Percentiles rank a stretch among this genome's conserved stretches.
phyloP scores from a whole-genome alignment of 768 basidiomycete species.

The Arthromyces matolae region DNA sequence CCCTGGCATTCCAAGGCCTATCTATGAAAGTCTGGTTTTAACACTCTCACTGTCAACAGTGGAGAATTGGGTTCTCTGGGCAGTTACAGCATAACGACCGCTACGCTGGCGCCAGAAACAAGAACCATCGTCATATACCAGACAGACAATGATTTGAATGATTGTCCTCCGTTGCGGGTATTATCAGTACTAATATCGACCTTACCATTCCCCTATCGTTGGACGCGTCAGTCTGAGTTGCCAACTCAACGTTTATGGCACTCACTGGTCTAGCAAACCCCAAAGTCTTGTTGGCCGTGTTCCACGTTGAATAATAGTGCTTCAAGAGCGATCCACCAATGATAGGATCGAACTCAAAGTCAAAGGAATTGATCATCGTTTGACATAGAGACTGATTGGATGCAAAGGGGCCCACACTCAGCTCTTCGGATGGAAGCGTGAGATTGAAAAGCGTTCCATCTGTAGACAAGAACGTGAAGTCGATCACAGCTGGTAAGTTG shows the following conservation, averaged over 20 bases:
- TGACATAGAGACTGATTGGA: conserved; percentile 47
- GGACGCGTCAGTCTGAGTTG: not conserved
- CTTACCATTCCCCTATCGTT: not conserved
- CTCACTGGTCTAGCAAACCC: conserved; percentile 38
- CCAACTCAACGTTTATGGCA: not conserved
- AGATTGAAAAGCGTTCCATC: conserved; percentile 47
- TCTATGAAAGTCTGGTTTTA: too few relatives aligned
- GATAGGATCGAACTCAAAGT: conserved; percentile 41
- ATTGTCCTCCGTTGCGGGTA: too few relatives aligned
- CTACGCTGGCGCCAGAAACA: too few relatives aligned
- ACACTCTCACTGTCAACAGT: too few relatives aligned
- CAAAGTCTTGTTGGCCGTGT: conserved; percentile 43
- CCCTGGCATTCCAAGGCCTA: too few relatives aligned
- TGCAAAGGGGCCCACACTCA: conserved; percentile 53
- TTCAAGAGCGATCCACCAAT: conserved; percentile 51
- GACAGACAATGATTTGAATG: too few relatives aligned
- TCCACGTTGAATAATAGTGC: conserved; percentile 58
- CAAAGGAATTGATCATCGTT: conserved; percentile 54
- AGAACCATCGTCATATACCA: too few relatives aligned
- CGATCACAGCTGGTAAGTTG: conserved; percentile 46
- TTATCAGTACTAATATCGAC: too few relatives aligned
- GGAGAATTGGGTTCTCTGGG: too few relatives aligned
- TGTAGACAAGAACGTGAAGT: conserved; percentile 48
- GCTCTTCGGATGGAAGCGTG: conserved; percentile 51
- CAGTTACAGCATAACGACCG: too few relatives aligned